A percentile compares a stretch with the other conserved stretches of the same genome.
Evolutionary conservation across 1,139 yeast genomes (phyloP).

Genomic region (Meyerozyma athensensis): DNA sequence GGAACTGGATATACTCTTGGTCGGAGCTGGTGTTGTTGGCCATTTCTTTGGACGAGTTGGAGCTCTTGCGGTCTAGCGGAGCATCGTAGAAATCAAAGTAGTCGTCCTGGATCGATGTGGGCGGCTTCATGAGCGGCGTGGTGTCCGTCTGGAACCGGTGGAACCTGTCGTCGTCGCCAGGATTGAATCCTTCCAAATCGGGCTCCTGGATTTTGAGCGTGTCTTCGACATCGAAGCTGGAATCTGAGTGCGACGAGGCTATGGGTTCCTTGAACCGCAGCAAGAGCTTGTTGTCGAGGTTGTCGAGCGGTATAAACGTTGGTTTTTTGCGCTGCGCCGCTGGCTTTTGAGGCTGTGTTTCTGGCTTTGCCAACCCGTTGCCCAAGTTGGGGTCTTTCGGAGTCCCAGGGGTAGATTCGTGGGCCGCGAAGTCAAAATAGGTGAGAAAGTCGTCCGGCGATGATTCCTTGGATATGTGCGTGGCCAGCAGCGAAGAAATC

Average conservation of each 20-base stretch:
- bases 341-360: not conserved
- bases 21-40: conserved; percentile 7
- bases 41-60: conserved; percentile 6
- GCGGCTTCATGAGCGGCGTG: conserved; percentile 43
- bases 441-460: conserved; percentile 1
- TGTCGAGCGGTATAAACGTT: conserved; percentile 13
- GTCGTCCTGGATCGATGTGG: conserved; percentile 26
- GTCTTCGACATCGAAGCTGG: conserved; percentile 10
- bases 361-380: not conserved
- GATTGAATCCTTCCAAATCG: conserved; percentile 15
- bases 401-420: conserved; percentile 2
- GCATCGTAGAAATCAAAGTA: conserved; percentile 25
- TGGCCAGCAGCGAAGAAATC: not conserved
- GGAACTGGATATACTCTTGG: conserved; percentile 7
- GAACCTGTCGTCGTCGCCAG: conserved; percentile 10
- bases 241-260: conserved; percentile 10
- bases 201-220: conserved; percentile 17
- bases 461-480: not conserved
- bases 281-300: conserved; percentile 9
- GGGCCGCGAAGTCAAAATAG: conserved; percentile 3
- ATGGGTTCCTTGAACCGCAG: conserved; percentile 7
- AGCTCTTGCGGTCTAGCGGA: not conserved
- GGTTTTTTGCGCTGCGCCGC: not conserved
- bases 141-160: conserved; percentile 16
- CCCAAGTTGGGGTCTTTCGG: conserved; percentile 2